A percentile compares a stretch with the other conserved stretches of the same genome.
These are phyloP conservation scores for Plectranthus barbatus DNA, from an alignment of 257 asterid species.

Conservation along the genomic window DNA sequence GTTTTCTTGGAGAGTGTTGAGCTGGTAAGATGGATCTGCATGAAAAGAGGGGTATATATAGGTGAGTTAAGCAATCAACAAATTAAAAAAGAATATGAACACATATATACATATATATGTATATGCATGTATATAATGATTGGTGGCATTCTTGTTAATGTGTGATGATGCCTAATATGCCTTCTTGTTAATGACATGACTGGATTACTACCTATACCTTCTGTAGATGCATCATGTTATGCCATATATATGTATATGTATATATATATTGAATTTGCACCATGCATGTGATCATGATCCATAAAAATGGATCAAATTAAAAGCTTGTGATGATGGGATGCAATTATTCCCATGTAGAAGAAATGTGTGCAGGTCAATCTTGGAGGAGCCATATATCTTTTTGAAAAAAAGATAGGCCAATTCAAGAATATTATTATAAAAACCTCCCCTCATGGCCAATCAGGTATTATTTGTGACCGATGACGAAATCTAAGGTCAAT, in stretches of 20 bases:
- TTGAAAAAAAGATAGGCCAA: constrained; percentile 10
- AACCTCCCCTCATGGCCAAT: constrained; percentile 26
- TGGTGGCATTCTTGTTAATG: constrained; percentile 17
- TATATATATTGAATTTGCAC: constrained; percentile 8
- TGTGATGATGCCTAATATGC: constrained; percentile 8
- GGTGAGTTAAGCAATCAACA: constrained; percentile 18
- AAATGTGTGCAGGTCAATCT: constrained; percentile 24
- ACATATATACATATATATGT: too few species aligned
- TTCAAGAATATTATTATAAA: constrained; percentile 21
- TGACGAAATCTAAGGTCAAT: constrained; percentile 52
- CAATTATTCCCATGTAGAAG: constrained; percentile 13
- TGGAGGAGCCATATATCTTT: constrained; percentile 8
- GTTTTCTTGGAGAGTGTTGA: constrained; percentile 3
- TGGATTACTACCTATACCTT: neutral
- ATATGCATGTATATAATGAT: constrained; percentile 28
- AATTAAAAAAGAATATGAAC: neutral
- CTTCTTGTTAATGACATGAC: constrained; percentile 15
- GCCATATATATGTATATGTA: neutral
- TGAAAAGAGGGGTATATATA: constrained; percentile 56
- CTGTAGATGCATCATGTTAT: constrained; percentile 21
- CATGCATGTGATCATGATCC: neutral
- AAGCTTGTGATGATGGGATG: constrained; percentile 17
- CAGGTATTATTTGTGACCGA: constrained; percentile 10
- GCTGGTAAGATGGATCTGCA: constrained; percentile 28
- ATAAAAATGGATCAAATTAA: neutral